Base-by-base conservation (phyloP, 306 rosid genomes). In the Crotalaria pallida region DNA sequence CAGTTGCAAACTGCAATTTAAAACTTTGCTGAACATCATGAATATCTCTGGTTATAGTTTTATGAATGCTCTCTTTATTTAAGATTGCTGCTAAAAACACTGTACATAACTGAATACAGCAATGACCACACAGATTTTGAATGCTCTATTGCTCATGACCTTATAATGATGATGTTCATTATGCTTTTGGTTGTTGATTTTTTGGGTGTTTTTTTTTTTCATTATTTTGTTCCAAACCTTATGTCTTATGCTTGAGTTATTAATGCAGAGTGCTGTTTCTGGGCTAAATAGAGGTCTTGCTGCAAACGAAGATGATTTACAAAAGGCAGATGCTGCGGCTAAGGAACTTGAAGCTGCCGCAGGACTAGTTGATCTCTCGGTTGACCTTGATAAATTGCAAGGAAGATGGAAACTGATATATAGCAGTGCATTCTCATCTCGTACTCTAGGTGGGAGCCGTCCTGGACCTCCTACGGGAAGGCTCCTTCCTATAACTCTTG, bases 211-310 rank as follows among this genome's bases (percentile, higher is more conserved):
- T n/a, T n/a, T n/a, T n/a, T 11, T 22, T 9, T 6, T 50, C 18
- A 6, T 40, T 41, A 13, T 10, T 24, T n/a, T 11, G 57, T 65
- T 11, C 67, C 13, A 41, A 67, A 34, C 27, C 5, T 24, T 34
- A 22, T 19, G 41, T 58, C 47, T 76, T 1, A 49, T 72, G 75
- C 6, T 45, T 57, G 63, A 60, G n/a, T 53, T 31, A 50, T 75
- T 11, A 64, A 31, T 76, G 81, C 88, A 94, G 98, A 85, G 87
- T 84, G 88, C 84, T 45, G 85, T 90, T 84, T 86, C 96, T 47
- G 98, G 98, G 81, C 83, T 94, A 45, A 94, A 94, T 75, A 88
- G 96, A 81, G 97, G 98, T 70, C 92, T 90, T 58, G 97, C 97
- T 41, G 97, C 98, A 3, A 84, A 23, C 53, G 92, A 81, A 79